Evolutionary conservation across 495 filamentous ascomycete species (phyloP).

Genomic region (Aspergillus hancockii): DNA sequence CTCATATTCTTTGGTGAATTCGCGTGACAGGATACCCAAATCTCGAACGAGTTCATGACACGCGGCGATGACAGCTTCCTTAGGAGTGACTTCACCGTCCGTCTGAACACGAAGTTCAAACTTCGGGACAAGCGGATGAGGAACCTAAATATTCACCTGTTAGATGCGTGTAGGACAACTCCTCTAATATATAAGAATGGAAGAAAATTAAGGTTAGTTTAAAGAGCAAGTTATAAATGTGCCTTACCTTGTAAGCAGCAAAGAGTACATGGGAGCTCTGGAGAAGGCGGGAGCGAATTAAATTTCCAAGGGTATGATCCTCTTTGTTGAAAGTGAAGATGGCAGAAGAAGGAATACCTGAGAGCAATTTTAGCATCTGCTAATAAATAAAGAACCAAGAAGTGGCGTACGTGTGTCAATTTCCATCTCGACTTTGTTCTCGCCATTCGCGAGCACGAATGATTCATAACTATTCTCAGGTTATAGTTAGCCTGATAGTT

Average conservation of each 20-base stretch:
- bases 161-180: not conserved
- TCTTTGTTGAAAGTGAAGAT: constrained; percentile 96
- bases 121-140: constrained; percentile 82
- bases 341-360: constrained; percentile 77
- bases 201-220: too few species aligned
- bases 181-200: not conserved
- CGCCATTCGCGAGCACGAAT: constrained; percentile 79
- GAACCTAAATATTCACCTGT: constrained; percentile 47
- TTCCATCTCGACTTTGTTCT: constrained; percentile 88
- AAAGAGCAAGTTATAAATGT: not conserved
- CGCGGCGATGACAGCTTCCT: constrained; percentile 76
- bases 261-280: constrained; percentile 78
- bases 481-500: constrained; percentile 19
- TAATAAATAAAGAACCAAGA: not conserved
- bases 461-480: constrained; percentile 73
- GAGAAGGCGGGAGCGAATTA: constrained; percentile 78
- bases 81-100: constrained; percentile 81
- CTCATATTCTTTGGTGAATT: constrained; percentile 95
- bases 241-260: constrained; percentile 79
- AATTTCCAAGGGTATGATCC: constrained; percentile 93
- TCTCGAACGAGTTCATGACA: constrained; percentile 79
- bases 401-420: constrained; percentile 75
- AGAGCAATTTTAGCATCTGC: constrained; percentile 16
- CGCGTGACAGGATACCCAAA: constrained; percentile 71
- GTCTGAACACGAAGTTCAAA: constrained; percentile 91